phyloP scores from a whole-genome alignment of 192 early-diverging fungal species.

The Powellomyces hirtus region DNA sequence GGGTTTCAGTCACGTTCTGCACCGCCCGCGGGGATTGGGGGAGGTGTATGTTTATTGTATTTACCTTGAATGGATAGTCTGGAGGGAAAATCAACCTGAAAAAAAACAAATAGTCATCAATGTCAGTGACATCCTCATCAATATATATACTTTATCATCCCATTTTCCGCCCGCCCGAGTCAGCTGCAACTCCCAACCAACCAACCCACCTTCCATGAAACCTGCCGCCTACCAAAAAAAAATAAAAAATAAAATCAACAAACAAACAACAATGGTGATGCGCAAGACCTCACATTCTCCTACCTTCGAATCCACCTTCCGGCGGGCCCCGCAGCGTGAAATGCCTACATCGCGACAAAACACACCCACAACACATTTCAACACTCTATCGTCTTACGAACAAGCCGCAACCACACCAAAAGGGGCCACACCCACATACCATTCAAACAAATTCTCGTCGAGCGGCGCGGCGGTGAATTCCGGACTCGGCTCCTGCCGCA shows the following conservation, averaged over 20 bases:
- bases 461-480: constrained; percentile 77
- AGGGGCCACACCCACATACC: constrained; percentile 57
- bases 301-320: constrained; percentile 82
- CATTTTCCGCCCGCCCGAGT: too few species aligned
- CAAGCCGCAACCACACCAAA: background rate
- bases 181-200: too few species aligned
- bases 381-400: too few species aligned
- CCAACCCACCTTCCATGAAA: constrained; percentile 69
- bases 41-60: background rate
- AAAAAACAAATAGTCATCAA: background rate
- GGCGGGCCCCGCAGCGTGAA: constrained; percentile 89
- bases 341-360: too few species aligned
- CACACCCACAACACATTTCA: too few species aligned
- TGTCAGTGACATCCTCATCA: too few species aligned
- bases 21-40: background rate
- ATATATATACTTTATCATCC: too few species aligned
- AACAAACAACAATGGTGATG: background rate
- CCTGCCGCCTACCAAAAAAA: background rate
- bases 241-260: background rate
- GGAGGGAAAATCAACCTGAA: constrained; percentile 78
- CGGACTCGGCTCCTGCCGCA: constrained; percentile 62
- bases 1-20: background rate
- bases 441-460: constrained; percentile 92
- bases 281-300: constrained; percentile 45
- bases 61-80: constrained; percentile 88